Percentiles rank a stretch among this genome's conserved stretches.
These are phyloP conservation scores for Cytospora mali DNA, from an alignment of 2,329 filamentous ascomycete species.

Conservation along the genomic window DNA sequence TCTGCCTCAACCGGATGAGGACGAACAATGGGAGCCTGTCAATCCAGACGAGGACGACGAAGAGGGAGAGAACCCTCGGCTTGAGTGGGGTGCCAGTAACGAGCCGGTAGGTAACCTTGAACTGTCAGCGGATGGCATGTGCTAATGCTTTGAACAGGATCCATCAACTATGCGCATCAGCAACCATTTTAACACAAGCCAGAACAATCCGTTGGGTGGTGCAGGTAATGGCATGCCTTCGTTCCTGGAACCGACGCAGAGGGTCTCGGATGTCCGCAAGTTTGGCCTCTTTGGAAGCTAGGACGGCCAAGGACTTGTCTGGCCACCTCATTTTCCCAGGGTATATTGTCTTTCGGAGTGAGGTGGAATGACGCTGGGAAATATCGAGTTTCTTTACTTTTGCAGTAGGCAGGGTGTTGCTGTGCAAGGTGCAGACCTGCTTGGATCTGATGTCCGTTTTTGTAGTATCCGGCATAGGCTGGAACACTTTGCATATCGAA, in stretches of 20 bases:
- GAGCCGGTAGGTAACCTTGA: constrained; percentile 55
- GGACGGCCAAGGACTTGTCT: background rate
- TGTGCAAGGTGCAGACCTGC: background rate
- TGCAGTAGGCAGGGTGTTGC: background rate
- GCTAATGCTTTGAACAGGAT: constrained; percentile 41
- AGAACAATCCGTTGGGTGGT: background rate
- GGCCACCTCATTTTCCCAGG: background rate
- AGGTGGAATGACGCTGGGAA: background rate
- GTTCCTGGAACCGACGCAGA: constrained; percentile 71
- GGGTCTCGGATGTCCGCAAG: constrained; percentile 65
- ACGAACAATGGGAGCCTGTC: constrained; percentile 72
- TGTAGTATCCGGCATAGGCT: background rate
- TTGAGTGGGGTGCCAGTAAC: constrained; percentile 74
- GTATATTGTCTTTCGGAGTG: background rate
- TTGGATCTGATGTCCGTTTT: background rate
- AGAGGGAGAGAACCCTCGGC: constrained; percentile 65
- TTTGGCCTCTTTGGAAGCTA: constrained; percentile 39
- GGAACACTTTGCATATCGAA: background rate
- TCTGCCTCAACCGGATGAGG: constrained; percentile 66
- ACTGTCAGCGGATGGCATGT: background rate
- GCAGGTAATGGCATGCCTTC: constrained; percentile 31
- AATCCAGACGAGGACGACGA: constrained; percentile 58
- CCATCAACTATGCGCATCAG: constrained; percentile 36
- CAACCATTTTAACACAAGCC: constrained; percentile 31
- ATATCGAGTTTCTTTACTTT: background rate